Percentiles rank a stretch among this genome's conserved stretches.
These are phyloP conservation scores for Chaetomium tenue DNA, from an alignment of 495 filamentous ascomycete species.

Conservation along the genomic window DNA sequence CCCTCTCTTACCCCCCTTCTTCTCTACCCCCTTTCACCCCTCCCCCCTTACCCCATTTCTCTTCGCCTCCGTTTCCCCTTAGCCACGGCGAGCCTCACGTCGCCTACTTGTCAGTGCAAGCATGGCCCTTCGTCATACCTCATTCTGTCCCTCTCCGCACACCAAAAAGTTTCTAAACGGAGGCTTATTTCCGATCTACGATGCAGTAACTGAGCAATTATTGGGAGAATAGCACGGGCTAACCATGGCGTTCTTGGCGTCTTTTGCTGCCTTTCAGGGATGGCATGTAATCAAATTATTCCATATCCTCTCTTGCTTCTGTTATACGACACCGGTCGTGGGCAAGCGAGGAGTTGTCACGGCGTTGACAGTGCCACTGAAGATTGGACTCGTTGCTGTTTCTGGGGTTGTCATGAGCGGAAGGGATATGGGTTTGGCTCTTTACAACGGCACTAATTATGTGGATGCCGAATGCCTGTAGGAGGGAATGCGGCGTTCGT, in stretches of 20 bases:
- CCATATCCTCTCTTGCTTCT: background rate
- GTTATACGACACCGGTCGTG: background rate
- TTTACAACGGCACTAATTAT: background rate
- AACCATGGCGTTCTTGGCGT: constrained; percentile 9
- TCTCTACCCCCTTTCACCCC: constrained; percentile 10
- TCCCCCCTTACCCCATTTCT: background rate
- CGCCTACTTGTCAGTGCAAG: background rate
- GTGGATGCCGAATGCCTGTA: no score
- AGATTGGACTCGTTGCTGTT: background rate
- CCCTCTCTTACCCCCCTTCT: constrained; percentile 5
- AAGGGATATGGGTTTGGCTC: background rate
- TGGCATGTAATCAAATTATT: constrained; percentile 19
- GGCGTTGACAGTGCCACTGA: background rate
- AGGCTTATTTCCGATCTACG: constrained; percentile 21
- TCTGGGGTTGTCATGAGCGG: background rate
- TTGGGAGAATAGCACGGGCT: background rate
- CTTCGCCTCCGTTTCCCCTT: background rate
- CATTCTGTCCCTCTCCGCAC: background rate
- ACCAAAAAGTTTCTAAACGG: constrained; percentile 4
- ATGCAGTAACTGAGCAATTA: constrained; percentile 10
- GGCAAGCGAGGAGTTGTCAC: background rate
- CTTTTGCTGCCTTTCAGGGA: constrained; percentile 18
- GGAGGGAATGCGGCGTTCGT: no score
- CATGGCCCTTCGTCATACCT: background rate
- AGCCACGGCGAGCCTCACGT: background rate